Evolutionary conservation across 2,329 filamentous ascomycete species (phyloP).

Genomic region (Albifimbria verrucaria): DNA sequence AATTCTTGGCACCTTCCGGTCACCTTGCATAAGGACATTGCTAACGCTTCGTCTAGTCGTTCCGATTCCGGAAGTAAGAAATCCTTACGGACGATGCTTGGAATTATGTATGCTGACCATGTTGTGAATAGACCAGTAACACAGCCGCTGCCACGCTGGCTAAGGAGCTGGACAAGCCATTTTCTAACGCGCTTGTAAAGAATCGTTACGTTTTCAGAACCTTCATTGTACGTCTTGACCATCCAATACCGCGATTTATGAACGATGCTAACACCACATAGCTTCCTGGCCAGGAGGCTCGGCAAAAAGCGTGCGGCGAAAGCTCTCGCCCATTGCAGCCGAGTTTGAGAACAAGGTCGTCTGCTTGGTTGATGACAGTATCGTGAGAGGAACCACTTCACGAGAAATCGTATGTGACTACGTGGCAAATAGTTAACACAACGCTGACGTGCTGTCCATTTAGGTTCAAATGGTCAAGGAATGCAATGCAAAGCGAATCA

Average conservation of each 20-base stretch:
- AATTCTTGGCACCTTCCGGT: no score
- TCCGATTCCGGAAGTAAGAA: constrained; percentile 50
- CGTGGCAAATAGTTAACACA: background rate
- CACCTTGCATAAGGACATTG: background rate
- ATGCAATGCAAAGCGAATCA: constrained; percentile 75
- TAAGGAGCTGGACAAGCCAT: constrained; percentile 71
- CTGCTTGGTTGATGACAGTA: constrained; percentile 82
- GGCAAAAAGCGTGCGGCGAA: constrained; percentile 87
- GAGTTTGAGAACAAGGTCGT: constrained; percentile 83
- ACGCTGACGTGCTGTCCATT: background rate
- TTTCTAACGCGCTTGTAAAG: constrained; percentile 81
- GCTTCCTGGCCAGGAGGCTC: constrained; percentile 66
- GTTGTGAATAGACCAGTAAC: background rate
- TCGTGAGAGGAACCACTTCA: constrained; percentile 70
- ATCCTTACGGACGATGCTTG: background rate
- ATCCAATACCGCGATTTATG: background rate
- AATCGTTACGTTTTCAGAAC: constrained; percentile 87
- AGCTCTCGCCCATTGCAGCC: constrained; percentile 80
- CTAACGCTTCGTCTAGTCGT: constrained; percentile 52
- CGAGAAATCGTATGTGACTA: constrained; percentile 62
- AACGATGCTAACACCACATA: background rate
- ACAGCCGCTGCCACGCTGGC: constrained; percentile 64
- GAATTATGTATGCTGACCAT: background rate
- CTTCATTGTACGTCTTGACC: constrained; percentile 64
- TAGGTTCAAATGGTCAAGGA: constrained; percentile 70